phyloP scores from a whole-genome alignment of 2,329 filamentous ascomycete species.

The Paecilomyces sp. region DNA sequence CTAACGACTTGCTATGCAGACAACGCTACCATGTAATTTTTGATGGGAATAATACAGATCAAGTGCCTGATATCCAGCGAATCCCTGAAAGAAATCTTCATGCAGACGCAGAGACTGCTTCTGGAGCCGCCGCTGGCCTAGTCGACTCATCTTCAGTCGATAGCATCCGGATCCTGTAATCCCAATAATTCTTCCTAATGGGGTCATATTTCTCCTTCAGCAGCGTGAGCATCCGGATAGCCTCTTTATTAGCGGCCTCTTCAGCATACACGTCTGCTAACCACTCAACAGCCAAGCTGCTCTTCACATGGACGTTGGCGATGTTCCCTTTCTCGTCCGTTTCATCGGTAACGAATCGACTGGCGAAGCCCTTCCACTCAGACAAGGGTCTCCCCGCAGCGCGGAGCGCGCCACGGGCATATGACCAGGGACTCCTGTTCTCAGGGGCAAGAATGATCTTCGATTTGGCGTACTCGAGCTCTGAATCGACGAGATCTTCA shows the following conservation, averaged over 20 bases:
- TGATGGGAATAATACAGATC: neutral
- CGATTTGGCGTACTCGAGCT: slow-evolving; percentile 65
- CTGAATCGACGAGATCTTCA: slow-evolving; percentile 59
- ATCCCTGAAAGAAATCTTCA: slow-evolving; percentile 4
- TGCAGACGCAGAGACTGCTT: slow-evolving; percentile 9
- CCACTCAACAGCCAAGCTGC: slow-evolving; percentile 52
- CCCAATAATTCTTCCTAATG: slow-evolving; percentile 87
- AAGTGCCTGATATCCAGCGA: neutral
- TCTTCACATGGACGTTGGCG: slow-evolving; percentile 43
- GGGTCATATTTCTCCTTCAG: slow-evolving; percentile 84
- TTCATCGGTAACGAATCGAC: slow-evolving; percentile 46
- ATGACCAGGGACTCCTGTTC: slow-evolving; percentile 94
- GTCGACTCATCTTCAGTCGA: neutral
- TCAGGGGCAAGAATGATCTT: slow-evolving; percentile 77
- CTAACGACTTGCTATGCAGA: neutral
- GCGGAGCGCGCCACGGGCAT: slow-evolving; percentile 67
- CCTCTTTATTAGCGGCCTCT: slow-evolving; percentile 44
- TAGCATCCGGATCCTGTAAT: slow-evolving; percentile 57
- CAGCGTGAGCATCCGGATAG: slow-evolving; percentile 62
- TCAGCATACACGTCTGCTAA: slow-evolving; percentile 39
- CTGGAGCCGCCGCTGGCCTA: neutral
- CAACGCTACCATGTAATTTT: neutral
- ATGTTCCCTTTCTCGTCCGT: slow-evolving; percentile 26
- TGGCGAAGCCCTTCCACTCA: slow-evolving; percentile 48
- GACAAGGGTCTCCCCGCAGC: slow-evolving; percentile 51